phyloP scores from a whole-genome alignment of 1,139 yeast genomes.

The Tardiomyces depauwii region DNA sequence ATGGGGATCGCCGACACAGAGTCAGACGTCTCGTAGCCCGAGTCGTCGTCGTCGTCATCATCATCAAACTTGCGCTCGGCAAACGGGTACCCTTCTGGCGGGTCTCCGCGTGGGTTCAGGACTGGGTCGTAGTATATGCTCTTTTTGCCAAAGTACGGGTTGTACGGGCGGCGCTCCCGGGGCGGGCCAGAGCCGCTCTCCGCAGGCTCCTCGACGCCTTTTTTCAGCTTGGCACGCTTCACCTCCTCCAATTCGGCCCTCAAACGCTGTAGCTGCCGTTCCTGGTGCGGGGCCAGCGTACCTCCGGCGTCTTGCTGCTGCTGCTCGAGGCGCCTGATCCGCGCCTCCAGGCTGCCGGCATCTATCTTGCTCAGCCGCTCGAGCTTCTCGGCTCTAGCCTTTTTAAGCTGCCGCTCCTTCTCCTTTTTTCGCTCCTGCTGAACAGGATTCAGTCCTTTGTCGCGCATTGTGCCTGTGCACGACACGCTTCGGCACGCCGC shows the following conservation, averaged over 20 bases:
- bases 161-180: slow-evolving; percentile 5
- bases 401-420: slow-evolving; percentile 20
- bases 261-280: slow-evolving; percentile 12
- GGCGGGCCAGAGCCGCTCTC: slow-evolving; percentile 3
- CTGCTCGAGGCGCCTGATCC: slow-evolving; percentile 10
- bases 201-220: slow-evolving; percentile 2
- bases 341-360: slow-evolving; percentile 6
- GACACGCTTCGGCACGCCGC: too few relatives aligned
- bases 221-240: slow-evolving; percentile 13
- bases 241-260: slow-evolving; percentile 13
- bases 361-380: slow-evolving; percentile 6
- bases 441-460: slow-evolving; percentile 10
- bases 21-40: slow-evolving; percentile 12
- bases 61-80: slow-evolving; percentile 3
- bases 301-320: slow-evolving; percentile 6
- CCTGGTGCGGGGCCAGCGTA: slow-evolving; percentile 1
- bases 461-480: slow-evolving; percentile 1
- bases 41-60: slow-evolving; percentile 10
- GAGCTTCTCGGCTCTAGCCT: slow-evolving; percentile 14
- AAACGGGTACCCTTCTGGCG: slow-evolving; percentile 16
- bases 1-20: slow-evolving; percentile 15
- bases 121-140: slow-evolving; percentile 20
- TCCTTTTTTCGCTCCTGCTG: slow-evolving; percentile 19
- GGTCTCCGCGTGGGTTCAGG: slow-evolving; percentile 17
- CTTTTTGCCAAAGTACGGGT: slow-evolving; percentile 8